Base-by-base conservation (phyloP, 176 grass and related monocot species). In the Lolium perenne region DNA sequence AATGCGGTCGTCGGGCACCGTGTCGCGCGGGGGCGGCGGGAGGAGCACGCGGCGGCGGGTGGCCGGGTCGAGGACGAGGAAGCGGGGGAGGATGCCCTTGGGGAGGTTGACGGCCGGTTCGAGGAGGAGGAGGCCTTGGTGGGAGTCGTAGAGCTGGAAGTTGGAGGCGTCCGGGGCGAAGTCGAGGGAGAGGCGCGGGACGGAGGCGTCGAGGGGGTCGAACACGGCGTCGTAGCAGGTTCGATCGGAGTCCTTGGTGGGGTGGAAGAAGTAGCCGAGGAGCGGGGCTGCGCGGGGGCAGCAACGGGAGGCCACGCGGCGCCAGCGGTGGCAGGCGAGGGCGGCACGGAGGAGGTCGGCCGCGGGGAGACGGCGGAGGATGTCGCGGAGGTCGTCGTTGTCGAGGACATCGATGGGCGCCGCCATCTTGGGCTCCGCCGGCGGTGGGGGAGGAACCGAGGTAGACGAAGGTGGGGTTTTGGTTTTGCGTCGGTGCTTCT, bases 51-150 rank as follows among this genome's bases (percentile, higher is more conserved):
- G 25, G 25, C 62, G 62, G 62, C 26, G 25, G 25, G 62, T 65
- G 62, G 62, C 62, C 62, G 62, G 62, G 26, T 65, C 62, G 62
- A 65, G 62, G 62, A 65, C 62, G 62, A 65, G 26, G 62, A 65
- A 65, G 26, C 25, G 62, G 62, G 62, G 62, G 25, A 65, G 5
- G 12, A 65, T 15, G 5, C 0, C 2, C 62, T 65, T 65, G 62
- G 62, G 26, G 26, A 35, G 22, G 0, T 29, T 64, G 21, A 16
- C 62, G 12, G 0, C 6, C 16, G 43, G 72, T 29, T 74, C 46
- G 51, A 78, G 53, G 7, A 88, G 25, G 0, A 88, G 74, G 26
- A 88, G 25, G 43, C 84, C 50, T 55, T 55, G 53, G 53, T 55
- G 53, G 53, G 14, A 55, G 53, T 55, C 16, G 53, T 17, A 55